Evolutionary conservation across 306 rosid species (phyloP), one percentile per base, ranked within the genome.

Genomic region (Hippophae gyantsensis): DNA sequence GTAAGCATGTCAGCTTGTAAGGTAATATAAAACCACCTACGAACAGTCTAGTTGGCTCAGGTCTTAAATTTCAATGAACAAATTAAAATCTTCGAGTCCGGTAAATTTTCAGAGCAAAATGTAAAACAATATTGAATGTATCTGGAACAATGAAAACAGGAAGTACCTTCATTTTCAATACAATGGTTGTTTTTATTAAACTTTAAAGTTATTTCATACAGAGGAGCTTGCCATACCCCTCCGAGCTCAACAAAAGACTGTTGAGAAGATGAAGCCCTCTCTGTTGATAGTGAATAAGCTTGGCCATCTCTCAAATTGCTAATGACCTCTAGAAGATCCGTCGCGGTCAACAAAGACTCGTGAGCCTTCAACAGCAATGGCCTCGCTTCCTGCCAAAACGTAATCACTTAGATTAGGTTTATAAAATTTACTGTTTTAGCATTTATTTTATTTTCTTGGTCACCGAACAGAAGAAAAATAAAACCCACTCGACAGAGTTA

Each of bases 341-440:
- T 66, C 43, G 79, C 79, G 60, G 69, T 66, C 43, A 77, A 48
- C 81, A 90, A 81, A 72, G 70, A 76, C 63, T 71, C 80, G 10
- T 80, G 79, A 1, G 95, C 98, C 60, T 77, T 80, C 60, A 85
- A 14, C 55, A 90, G 69, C 60, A 81, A 64, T 27, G 95, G 77
- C 81, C 81, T 85, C 51, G 64, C 84, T 76, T 79, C 92, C 96
- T 87, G 54, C 83, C 65, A 58, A 51, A 56, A 54, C 38, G 38
- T 32, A 4, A 32, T 32, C 38, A 32, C 38, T 32, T 32, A 32
- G 38, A 4, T 32, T 32, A 32, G 38, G 38, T 32, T 32, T 3
- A 4, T 32, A 32, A 4, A 32, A 32, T 32, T 32, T 32, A 32
- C 38, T 32, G 5, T 32, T 32, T 32, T 32, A 4, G 38, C 38